Evolutionary conservation across 83 land plant species (phyloP).

Genomic region (Picea engelmannii): DNA sequence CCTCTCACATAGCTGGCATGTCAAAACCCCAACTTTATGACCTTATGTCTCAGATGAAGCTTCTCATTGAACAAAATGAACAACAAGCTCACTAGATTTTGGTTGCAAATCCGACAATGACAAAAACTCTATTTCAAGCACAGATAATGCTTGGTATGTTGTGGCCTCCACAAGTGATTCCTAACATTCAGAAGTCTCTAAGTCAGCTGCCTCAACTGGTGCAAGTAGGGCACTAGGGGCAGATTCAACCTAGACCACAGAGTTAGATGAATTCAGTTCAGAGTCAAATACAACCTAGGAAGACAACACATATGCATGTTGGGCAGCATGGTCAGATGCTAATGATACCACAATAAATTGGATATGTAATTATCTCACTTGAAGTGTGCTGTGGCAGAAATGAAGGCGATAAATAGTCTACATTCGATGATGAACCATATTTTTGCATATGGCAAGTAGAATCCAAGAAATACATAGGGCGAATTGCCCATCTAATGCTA

Average conservation of each 20-base stretch:
- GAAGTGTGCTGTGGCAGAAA: too few relatives aligned
- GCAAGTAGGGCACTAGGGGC: slow-evolving; percentile 23
- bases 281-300: slow-evolving; percentile 33
- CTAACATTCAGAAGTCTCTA: slow-evolving; percentile 32
- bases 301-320: slow-evolving; percentile 14
- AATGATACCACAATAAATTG: slow-evolving; percentile 6
- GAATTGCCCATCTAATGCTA: too few relatives aligned
- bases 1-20: slow-evolving; percentile 81
- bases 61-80: neutral
- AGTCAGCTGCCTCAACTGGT: slow-evolving; percentile 43
- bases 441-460: too few relatives aligned
- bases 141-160: slow-evolving; percentile 98
- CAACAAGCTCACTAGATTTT: too few relatives aligned
- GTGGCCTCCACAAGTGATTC: slow-evolving; percentile 71
- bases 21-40: slow-evolving; percentile 83
- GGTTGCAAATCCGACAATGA: too few relatives aligned
- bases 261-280: slow-evolving; percentile 25
- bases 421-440: too few relatives aligned
- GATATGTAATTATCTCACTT: too few relatives aligned
- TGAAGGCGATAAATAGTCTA: too few relatives aligned
- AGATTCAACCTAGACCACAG: slow-evolving; percentile 23
- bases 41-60: slow-evolving; percentile 94
- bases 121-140: too few relatives aligned
- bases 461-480: too few relatives aligned
- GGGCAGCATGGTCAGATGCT: slow-evolving; percentile 25